Evolutionary conservation across 306 rosid species (phyloP), one percentile per base, ranked within the genome.

Genomic region (Cicer cuneatum): DNA sequence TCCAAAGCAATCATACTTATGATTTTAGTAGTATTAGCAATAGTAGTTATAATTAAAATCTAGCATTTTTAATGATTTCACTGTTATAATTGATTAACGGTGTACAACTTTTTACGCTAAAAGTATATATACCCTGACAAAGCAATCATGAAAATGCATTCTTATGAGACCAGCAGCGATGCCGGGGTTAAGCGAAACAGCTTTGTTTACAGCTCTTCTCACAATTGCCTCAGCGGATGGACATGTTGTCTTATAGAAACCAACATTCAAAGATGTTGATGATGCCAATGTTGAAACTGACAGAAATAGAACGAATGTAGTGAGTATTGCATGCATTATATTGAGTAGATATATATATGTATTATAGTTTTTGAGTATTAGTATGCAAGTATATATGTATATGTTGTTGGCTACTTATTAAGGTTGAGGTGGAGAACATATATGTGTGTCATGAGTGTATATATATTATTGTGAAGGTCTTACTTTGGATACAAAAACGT

Each of bases 71-170:
- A 1, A 18, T 18, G 19, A 18, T 18, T 18, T 18, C 1, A 0
- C 19, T 18, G 19, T 18, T 18, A 18, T 18, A 18, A 18, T 18
- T 18, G 19, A 18, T 18, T 18, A 1, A 18, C 19, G 1, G 19
- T 18, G 19, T 18, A 18, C 1, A 18, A 18, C 1, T 18, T 18
- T 18, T 18, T 18, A 18, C 19, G 19, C 1, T 18, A 18, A 18
- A 1, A 18, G 19, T 18, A 1, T 18, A 18, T 21, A 24, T 24
- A 24, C 29, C 29, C 85, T 78, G 0, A 84, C 85, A 21, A 81
- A 84, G 43, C 85, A 84, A 21, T 84, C 88, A 29, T 84, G 88
- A 45, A 84, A 84, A 53, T 84, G 79, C 84, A 83, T 66, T 80
- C 84, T 80, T 13, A 83, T 83, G 14, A 83, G 57, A 63, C 84